Evolutionary conservation across 2,329 filamentous ascomycete genomes (phyloP).

Genomic region (Coniochaeta prunicola): DNA sequence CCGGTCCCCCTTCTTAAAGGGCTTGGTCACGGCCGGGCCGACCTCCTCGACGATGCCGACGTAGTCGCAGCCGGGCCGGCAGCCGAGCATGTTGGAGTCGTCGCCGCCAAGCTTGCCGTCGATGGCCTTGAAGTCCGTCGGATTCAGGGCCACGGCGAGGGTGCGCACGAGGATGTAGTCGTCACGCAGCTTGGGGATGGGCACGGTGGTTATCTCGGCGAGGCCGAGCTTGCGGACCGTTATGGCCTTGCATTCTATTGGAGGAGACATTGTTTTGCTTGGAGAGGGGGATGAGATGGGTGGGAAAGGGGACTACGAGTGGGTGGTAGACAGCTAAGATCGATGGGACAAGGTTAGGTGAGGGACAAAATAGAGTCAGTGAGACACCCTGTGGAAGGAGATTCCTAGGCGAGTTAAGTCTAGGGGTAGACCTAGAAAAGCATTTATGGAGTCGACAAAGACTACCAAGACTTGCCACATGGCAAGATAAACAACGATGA

Average conservation of each 20-base stretch:
- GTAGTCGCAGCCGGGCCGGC: constrained; percentile 34
- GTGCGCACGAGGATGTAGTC: constrained; percentile 19
- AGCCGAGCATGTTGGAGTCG: neutral
- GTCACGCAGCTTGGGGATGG: constrained; percentile 16
- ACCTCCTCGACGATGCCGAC: constrained; percentile 38
- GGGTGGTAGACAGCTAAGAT: neutral
- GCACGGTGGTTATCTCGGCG: constrained; percentile 13
- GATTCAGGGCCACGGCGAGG: constrained; percentile 20
- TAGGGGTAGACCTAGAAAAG: neutral
- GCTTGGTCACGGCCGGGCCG: constrained; percentile 31
- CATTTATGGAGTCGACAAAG: neutral
- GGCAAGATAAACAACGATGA: neutral
- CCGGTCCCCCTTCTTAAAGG: constrained; percentile 39
- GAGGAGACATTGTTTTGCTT: constrained; percentile 8
- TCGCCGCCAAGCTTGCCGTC: neutral
- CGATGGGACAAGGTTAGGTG: neutral
- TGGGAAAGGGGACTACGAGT: neutral
- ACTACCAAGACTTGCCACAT: neutral
- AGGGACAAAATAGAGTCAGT: neutral
- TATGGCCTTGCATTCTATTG: constrained; percentile 14
- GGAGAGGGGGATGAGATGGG: neutral
- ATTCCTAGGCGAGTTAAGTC: neutral
- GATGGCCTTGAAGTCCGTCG: constrained; percentile 20
- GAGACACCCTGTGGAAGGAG: neutral
- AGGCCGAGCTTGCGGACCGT: constrained; percentile 13